Evolutionary conservation across 2,329 filamentous ascomycete species (phyloP).

Genomic region (Huntiella abstrusa): DNA sequence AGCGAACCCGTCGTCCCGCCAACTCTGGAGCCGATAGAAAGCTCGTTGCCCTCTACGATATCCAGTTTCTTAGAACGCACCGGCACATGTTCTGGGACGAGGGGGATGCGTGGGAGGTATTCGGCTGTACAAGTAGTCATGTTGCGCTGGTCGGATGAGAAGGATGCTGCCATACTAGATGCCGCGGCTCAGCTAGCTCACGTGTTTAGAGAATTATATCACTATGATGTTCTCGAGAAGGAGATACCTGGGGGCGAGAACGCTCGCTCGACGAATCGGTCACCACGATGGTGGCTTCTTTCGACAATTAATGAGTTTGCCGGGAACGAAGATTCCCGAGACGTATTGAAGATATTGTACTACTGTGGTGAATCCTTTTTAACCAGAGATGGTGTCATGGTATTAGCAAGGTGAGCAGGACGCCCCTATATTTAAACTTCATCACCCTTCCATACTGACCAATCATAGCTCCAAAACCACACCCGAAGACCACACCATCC

Average conservation of each 20-base stretch:
- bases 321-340: slow-evolving; percentile 32
- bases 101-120: slow-evolving; percentile 26
- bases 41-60: not conserved
- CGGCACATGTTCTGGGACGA: not conserved
- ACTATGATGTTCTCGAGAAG: slow-evolving; percentile 29
- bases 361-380: slow-evolving; percentile 37
- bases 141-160: slow-evolving; percentile 37
- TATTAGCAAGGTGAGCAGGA: slow-evolving; percentile 31
- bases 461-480: not conserved
- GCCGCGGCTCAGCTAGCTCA: slow-evolving; percentile 28
- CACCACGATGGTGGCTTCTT: slow-evolving; percentile 34
- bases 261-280: slow-evolving; percentile 22
- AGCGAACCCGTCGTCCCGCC: slow-evolving; percentile 36
- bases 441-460: not conserved
- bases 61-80: not conserved
- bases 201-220: slow-evolving; percentile 33
- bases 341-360: slow-evolving; percentile 39
- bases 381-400: slow-evolving; percentile 36
- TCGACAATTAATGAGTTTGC: slow-evolving; percentile 33
- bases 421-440: no score
- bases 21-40: slow-evolving; percentile 34
- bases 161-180: slow-evolving; percentile 20
- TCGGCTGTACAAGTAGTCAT: slow-evolving; percentile 32
- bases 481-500: slow-evolving; percentile 23
- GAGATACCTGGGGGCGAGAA: slow-evolving; percentile 28